Conservation (phyloP, 2,329 filamentous ascomycete genomes). For the Talaromyces islandicus region DNA sequence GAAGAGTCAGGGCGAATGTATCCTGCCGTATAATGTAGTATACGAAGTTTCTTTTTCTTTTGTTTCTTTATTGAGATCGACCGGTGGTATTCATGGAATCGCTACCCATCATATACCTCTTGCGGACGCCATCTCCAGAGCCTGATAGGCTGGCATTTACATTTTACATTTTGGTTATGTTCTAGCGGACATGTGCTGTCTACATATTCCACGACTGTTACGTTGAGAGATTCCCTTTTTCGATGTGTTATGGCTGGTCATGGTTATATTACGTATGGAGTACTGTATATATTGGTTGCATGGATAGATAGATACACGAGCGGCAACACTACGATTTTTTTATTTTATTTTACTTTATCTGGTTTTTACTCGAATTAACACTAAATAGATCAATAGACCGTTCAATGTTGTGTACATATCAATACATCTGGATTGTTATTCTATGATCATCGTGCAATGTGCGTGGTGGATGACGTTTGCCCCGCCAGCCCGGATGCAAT, state of each 20-base stretch:
- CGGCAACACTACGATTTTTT: neutral
- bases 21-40: neutral
- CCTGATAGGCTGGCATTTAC: constrained; percentile 10
- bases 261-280: neutral
- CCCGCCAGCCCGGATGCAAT: neutral
- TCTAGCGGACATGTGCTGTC: constrained; percentile 1
- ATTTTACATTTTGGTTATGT: constrained; percentile 3
- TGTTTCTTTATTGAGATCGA: neutral
- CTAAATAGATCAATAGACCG: too few species aligned
- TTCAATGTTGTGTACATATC: too few species aligned
- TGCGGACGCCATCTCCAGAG: neutral
- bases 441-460: neutral
- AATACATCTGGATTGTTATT: too few species aligned
- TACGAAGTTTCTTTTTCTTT: neutral
- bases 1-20: constrained; percentile 18
- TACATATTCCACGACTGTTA: neutral
- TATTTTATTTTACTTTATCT: too few species aligned
- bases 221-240: constrained; percentile 1
- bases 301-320: neutral
- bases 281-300: constrained; percentile 1
- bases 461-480: neutral
- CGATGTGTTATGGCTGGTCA: constrained; percentile 3
- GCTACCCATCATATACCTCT: neutral
- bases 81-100: neutral
- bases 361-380: neutral